Evolutionary conservation across 2,329 filamentous ascomycete genomes (phyloP), one percentile per base, ranked within the genome.

Genomic region (Pseudocercospora musae): DNA sequence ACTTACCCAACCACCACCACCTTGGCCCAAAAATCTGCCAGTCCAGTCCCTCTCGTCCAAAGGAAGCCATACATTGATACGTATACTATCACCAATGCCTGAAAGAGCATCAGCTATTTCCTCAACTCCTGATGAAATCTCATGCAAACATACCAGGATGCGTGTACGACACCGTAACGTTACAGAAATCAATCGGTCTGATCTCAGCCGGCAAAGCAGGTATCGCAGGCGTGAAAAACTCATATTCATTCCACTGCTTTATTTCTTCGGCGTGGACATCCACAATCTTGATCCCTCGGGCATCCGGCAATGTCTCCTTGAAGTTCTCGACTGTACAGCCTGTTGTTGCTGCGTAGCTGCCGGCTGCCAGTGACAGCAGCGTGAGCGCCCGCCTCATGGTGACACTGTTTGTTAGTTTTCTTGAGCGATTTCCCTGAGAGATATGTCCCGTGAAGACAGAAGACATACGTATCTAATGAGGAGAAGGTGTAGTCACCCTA

Each of bases 1-100:
- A 60, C 61, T 37, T 57, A 64, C 65, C 59, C 64, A 74, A 27
- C 78, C 75, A 25, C 76, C 78, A 8, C 80, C 80, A 4, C 80
- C 80, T 0, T 74, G 68, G 9, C 71, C 78, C 50, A 75, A 66
- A 37, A 81, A 73, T 0, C 75, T 73, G 0, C 73, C 72, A 62
- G 72, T 74, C 75, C 75, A 70, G 56, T 66, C 42, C 2, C 60
- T 54, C 0, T 54, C 63, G 20, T 52, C 33, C 2, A 74, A 63
- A 0, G 76, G 75, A 6, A 78, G 71, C 71, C 70, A 74, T 7
- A 72, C 57, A 7, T 70, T 70, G 49, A 78, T 60, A 13, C 57
- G 58, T 48, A 75, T 67, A 1, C 37, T 67, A 55, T 77, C 75
- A 49, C 72, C 68, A 21, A 68, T 62, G 1, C 73, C 62, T 63